Evolutionary conservation across 176 grass and related monocot species (phyloP).

Genomic region (Raddia guianensis): DNA sequence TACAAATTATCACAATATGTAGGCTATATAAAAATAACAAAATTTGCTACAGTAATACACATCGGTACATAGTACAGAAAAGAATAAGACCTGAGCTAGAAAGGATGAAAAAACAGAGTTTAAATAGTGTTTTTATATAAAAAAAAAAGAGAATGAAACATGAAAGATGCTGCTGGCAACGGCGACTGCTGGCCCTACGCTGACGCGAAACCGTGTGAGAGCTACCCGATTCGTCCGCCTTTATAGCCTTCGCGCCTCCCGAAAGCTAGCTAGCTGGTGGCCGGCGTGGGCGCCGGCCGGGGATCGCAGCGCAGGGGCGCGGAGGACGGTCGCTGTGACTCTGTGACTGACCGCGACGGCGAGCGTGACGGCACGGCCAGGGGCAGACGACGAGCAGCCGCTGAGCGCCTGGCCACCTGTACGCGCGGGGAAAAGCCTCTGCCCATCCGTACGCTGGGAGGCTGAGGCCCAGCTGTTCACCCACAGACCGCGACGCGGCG

Average conservation of each 20-base stretch:
- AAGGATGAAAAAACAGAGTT: too few species aligned
- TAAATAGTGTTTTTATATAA: too few species aligned
- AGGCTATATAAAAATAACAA: too few species aligned
- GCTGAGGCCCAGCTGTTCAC: not conserved
- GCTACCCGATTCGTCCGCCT: not conserved
- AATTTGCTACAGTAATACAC: too few species aligned
- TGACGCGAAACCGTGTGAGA: too few species aligned
- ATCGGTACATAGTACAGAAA: too few species aligned
- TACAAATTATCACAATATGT: too few species aligned
- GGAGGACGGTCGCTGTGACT: not conserved
- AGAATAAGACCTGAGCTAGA: too few species aligned
- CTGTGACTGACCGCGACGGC: not conserved
- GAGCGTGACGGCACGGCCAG: not conserved
- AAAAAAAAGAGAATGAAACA: too few species aligned
- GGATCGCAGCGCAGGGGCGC: not conserved
- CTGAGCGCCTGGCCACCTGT: too few species aligned
- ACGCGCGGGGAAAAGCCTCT: not conserved
- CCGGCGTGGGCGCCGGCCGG: not conserved
- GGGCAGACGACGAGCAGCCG: not conserved
- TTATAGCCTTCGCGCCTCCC: constrained; percentile 6
- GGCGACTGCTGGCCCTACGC: too few species aligned
- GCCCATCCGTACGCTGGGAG: not conserved
- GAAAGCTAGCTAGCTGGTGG: not conserved
- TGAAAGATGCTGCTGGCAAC: too few species aligned
- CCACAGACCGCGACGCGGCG: not conserved